Conservation (phyloP, 805 yeast genomes). For the Cyberlindnera misumaiensis region DNA sequence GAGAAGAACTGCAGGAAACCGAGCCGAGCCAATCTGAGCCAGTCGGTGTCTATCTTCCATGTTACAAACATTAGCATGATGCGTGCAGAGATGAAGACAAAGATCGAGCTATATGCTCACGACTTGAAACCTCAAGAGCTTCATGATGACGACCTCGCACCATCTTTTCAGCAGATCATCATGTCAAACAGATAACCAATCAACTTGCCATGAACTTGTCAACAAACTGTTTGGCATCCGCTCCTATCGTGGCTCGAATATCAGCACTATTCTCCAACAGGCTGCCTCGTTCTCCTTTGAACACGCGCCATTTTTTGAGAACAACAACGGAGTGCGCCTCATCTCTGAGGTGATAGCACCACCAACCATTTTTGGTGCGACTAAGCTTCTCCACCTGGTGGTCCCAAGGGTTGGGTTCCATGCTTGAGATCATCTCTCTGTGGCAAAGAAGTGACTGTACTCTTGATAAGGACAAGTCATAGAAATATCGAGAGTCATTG, state of each 20-base stretch:
- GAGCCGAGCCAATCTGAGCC: background rate
- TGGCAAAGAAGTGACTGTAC: conserved; percentile 13
- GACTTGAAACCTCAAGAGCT: conserved; percentile 1
- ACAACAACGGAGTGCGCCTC: no score
- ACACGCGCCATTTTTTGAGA: background rate
- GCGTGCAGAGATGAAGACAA: conserved; percentile 7
- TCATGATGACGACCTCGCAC: background rate
- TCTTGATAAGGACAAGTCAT: conserved; percentile 10
- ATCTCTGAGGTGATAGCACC: conserved; percentile 13
- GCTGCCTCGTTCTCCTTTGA: conserved; percentile 2
- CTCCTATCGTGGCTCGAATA: conserved; percentile 15
- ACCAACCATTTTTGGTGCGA: conserved; percentile 20
- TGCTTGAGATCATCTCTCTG: conserved; percentile 11
- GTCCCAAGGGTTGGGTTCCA: conserved; percentile 2
- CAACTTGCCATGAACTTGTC: conserved; percentile 7
- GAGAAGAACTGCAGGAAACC: background rate
- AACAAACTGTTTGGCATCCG: conserved; percentile 19
- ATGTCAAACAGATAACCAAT: background rate
- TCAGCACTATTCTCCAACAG: conserved; percentile 17
- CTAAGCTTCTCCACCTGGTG: conserved; percentile 13
- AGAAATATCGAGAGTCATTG: conserved; percentile 6
- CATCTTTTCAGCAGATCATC: background rate
- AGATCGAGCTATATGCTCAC: conserved; percentile 8
- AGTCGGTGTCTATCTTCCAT: background rate
- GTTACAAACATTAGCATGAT: conserved; percentile 1